Conservation (phyloP, 2,329 filamentous ascomycete species). For the Biscogniauxia mediterranea region DNA sequence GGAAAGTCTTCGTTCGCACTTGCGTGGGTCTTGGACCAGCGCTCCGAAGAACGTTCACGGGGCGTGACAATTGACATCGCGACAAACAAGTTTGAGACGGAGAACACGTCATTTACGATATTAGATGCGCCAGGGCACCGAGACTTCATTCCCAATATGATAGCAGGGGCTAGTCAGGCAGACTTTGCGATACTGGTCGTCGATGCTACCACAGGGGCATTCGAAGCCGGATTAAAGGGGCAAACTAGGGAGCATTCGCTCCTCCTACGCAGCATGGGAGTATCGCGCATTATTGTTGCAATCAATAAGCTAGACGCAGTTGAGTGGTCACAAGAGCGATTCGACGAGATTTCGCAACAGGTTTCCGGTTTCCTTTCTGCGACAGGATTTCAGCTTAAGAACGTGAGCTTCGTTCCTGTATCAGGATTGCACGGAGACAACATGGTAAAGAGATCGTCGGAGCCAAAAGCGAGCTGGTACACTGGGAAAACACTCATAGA, state of each 20-base stretch:
- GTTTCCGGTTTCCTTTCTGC: constrained; percentile 78
- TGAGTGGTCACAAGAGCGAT: constrained; percentile 77
- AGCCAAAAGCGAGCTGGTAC: constrained; percentile 72
- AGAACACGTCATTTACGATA: constrained; percentile 84
- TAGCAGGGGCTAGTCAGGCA: constrained; percentile 91
- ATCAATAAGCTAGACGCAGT: constrained; percentile 95
- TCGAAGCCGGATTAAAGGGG: constrained; percentile 88
- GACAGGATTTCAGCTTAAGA: constrained; percentile 78
- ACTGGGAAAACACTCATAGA: constrained; percentile 74
- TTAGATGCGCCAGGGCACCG: constrained; percentile 91
- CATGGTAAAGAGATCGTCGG: constrained; percentile 60
- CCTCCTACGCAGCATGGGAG: constrained; percentile 84
- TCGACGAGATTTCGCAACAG: constrained; percentile 81
- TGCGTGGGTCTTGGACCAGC: constrained; percentile 95
- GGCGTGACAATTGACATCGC: constrained; percentile 97
- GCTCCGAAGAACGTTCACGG: constrained; percentile 80
- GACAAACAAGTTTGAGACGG: constrained; percentile 90
- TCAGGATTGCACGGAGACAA: constrained; percentile 90
- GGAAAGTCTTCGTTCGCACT: constrained; percentile 95
- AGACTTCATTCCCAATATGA: constrained; percentile 99
- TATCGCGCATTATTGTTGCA: constrained; percentile 83
- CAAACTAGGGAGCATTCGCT: constrained; percentile 94
- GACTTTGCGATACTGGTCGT: constrained; percentile 95
- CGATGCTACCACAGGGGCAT: constrained; percentile 84
- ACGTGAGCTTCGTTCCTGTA: constrained; percentile 83